A percentile compares a stretch with the other conserved stretches of the same genome.
phyloP scores from a whole-genome alignment of 2,329 filamentous ascomycete genomes.

The Tympanopsis confertula region DNA sequence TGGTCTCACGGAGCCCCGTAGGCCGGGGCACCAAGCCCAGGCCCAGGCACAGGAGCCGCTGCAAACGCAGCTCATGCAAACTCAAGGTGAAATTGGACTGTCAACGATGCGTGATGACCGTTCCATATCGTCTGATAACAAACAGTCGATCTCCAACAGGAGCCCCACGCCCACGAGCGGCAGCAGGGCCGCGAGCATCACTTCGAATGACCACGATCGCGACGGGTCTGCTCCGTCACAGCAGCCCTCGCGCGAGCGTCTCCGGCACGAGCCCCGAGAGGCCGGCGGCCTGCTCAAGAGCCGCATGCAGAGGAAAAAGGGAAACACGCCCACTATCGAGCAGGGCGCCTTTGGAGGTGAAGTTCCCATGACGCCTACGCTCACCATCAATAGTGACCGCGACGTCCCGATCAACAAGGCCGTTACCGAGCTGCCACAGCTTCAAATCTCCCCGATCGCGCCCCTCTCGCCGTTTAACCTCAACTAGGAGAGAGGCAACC shows the following conservation, averaged over 20 bases:
- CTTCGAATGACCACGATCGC: not conserved
- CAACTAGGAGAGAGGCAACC: conserved; percentile 50
- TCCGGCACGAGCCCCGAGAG: not conserved
- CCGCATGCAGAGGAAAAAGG: conserved; percentile 1
- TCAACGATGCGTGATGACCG: no score
- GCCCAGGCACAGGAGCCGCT: conserved; percentile 19
- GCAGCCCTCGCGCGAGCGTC: not conserved
- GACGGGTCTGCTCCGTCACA: not conserved
- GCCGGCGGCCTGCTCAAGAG: not conserved
- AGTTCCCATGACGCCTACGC: conserved; percentile 26
- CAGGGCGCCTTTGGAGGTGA: conserved; percentile 5
- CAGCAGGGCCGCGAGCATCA: not conserved
- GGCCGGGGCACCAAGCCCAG: conserved; percentile 12
- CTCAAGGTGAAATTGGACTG: no score
- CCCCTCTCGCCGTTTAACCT: conserved; percentile 57
- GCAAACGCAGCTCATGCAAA: conserved; percentile 7
- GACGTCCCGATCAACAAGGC: conserved; percentile 19
- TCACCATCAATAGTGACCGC: conserved; percentile 31
- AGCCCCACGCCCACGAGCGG: no score
- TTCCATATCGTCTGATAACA: no score
- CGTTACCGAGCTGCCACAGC: conserved; percentile 29
- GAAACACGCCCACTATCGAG: conserved; percentile 4
- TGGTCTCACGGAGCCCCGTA: conserved; percentile 17
- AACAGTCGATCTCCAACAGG: no score
- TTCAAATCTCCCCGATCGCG: conserved; percentile 7